Evolutionary conservation across 2,329 filamentous ascomycete species (phyloP), one percentile per base, ranked within the genome.

Genomic region (Pyrenophora graminea): DNA sequence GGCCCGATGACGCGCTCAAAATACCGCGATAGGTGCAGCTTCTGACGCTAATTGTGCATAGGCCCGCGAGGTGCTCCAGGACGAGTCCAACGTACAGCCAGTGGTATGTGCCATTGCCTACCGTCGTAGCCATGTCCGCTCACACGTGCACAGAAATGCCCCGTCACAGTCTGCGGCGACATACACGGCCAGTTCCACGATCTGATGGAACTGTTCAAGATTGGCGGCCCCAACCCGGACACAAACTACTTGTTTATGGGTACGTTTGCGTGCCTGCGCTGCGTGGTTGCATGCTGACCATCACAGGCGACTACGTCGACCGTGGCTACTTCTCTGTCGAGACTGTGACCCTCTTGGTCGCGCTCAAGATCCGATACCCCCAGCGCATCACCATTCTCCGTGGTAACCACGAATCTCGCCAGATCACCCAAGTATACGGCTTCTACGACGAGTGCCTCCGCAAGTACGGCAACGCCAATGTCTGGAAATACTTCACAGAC

Each of bases 241-340:
- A 97, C 94, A 72, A 97, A 97, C 81, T 97, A 97, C 78, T 87
- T 97, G 62, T 97, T 97, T 80, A 97, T 99, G 91, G 92, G 91
- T 94, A 41, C 42, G 60, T 45, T 34, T 17, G 27, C 39, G 31
- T 43, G 21, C 33, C 25, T 31, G 45, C 21, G 15, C 8, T 39
- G 25, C 19, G 12, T 17, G 27, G 40, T 27, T 43, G 45, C 33
- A 52, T 51, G 51, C 61, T 64, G 43, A 69, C 54, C n/a, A 38
- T 31, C 48, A 32, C 62, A 95, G 91, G 94, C 74, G 94, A 99
- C 77, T 99, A 97, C 72, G 94, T 99, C 70, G 94, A 99, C 76
- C 87, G 94, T 80, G 94, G 94, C 59, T 99, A 97, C 81, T 99
- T 97, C 80, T 97, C 92, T 23, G 91, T 99, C 63, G 94, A 99